Percentiles rank a stretch among this genome's conserved stretches.
Conservation (phyloP, 352 stramenopile species). For the Blastocystis sp. region DNA sequence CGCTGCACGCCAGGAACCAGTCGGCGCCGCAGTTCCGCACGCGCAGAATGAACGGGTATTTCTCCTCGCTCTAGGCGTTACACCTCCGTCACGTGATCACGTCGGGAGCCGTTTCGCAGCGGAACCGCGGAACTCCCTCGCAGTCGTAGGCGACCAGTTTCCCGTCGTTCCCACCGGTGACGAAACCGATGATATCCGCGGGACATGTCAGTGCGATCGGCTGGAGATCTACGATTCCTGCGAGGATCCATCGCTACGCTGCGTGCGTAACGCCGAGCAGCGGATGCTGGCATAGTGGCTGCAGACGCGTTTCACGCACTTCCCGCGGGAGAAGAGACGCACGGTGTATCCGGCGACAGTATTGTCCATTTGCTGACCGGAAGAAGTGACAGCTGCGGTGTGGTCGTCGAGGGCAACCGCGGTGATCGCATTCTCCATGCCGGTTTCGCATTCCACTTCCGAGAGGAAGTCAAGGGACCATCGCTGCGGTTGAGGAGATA, state of each 20-base stretch:
- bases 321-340: neutral
- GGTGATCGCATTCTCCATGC: slow-evolving; percentile 30
- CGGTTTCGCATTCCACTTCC: neutral
- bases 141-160: slow-evolving; percentile 1
- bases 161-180: slow-evolving; percentile 44
- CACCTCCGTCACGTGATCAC: neutral
- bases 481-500: neutral
- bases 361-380: neutral
- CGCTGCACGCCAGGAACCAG: neutral
- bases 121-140: neutral
- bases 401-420: neutral
- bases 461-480: neutral
- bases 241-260: neutral
- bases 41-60: slow-evolving; percentile 45
- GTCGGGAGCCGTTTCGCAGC: slow-evolving; percentile 5
- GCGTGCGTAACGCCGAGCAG: neutral
- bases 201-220: neutral
- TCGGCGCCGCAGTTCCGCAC: neutral
- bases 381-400: neutral
- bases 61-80: neutral
- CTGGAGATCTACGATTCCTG: neutral
- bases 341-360: slow-evolving; percentile 9
- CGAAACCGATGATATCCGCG: neutral
- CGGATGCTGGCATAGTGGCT: slow-evolving; percentile 49
- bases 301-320: neutral